These are phyloP conservation scores for Ilex paraguariensis DNA, from an alignment of 305 asterid genomes.

Conservation along the genomic window DNA sequence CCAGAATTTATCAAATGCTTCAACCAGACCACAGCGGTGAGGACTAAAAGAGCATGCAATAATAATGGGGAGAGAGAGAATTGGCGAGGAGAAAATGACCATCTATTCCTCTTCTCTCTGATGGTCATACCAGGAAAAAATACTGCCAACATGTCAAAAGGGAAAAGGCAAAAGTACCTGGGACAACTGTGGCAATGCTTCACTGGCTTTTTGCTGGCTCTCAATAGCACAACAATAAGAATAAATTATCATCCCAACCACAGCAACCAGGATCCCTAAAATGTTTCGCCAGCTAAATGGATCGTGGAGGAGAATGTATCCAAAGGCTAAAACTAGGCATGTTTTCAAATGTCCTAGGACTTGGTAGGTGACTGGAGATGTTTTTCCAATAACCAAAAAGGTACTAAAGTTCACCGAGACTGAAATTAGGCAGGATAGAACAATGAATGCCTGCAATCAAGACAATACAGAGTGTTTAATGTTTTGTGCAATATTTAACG, in stretches of 20 bases:
- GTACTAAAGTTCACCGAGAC: constrained; percentile 87
- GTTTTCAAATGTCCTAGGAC: constrained; percentile 81
- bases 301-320: constrained; percentile 60
- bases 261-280: constrained; percentile 61
- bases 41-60: background rate
- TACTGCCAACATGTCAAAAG: background rate
- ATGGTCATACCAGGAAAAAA: background rate
- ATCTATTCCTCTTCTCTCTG: background rate
- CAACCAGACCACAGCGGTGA: background rate
- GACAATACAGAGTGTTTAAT: constrained; percentile 9
- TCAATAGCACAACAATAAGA: constrained; percentile 56
- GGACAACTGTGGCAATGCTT: constrained; percentile 53
- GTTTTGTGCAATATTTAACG: constrained; percentile 11
- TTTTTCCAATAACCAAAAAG: constrained; percentile 77
- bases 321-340: constrained; percentile 72
- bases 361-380: constrained; percentile 85
- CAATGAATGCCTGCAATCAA: constrained; percentile 58
- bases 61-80: too few species aligned
- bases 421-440: constrained; percentile 70
- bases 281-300: constrained; percentile 80
- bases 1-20: background rate
- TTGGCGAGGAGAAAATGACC: too few species aligned
- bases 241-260: constrained; percentile 67
- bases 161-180: constrained; percentile 41
- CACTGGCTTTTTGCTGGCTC: constrained; percentile 65